A percentile compares a stretch with the other conserved stretches of the same genome.
Evolutionary conservation across 1,139 yeast species (phyloP).

Genomic region (Yarrowia galli): DNA sequence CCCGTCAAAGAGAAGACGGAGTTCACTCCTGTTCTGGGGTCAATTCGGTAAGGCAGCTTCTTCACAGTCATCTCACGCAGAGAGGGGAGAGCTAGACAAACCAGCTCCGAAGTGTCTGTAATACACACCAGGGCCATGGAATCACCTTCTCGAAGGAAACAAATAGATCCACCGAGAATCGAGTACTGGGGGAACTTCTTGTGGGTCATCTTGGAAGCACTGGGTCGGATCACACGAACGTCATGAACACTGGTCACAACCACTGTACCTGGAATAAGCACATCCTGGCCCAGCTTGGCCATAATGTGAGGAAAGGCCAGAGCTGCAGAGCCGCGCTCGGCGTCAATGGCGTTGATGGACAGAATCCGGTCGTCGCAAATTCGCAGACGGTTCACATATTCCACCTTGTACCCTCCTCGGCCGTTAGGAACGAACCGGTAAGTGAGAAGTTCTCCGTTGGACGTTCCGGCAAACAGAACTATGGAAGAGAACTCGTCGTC

Average conservation of each 20-base stretch:
- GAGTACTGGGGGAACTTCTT: conserved; percentile 52
- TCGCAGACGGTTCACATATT: conserved; percentile 59
- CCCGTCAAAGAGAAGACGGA: conserved; percentile 71
- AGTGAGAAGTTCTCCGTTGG: conserved; percentile 72
- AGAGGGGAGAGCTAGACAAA: conserved; percentile 60
- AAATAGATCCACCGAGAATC: conserved; percentile 42
- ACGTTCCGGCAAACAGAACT: conserved; percentile 77
- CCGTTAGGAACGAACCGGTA: conserved; percentile 73
- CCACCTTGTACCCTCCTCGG: conserved; percentile 72
- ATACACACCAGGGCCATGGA: conserved; percentile 56
- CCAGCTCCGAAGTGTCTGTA: conserved; percentile 54
- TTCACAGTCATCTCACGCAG: conserved; percentile 58
- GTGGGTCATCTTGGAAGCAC: conserved; percentile 61
- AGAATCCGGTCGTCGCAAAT: conserved; percentile 60
- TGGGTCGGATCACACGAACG: conserved; percentile 67
- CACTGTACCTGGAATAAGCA: conserved; percentile 67
- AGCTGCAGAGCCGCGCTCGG: conserved; percentile 65
- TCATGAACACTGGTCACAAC: conserved; percentile 67
- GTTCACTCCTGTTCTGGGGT: conserved; percentile 53
- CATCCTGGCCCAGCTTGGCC: conserved; percentile 68
- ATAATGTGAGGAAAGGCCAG: conserved; percentile 68
- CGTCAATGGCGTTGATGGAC: conserved; percentile 65
- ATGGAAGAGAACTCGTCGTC: conserved; percentile 76
- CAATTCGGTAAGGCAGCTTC: conserved; percentile 55
- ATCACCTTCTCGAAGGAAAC: conserved; percentile 56